A percentile compares a stretch with the other conserved stretches of the same genome.
These are phyloP conservation scores for Botrytis porri DNA, from an alignment of 2,329 filamentous ascomycete genomes.

Conservation along the genomic window DNA sequence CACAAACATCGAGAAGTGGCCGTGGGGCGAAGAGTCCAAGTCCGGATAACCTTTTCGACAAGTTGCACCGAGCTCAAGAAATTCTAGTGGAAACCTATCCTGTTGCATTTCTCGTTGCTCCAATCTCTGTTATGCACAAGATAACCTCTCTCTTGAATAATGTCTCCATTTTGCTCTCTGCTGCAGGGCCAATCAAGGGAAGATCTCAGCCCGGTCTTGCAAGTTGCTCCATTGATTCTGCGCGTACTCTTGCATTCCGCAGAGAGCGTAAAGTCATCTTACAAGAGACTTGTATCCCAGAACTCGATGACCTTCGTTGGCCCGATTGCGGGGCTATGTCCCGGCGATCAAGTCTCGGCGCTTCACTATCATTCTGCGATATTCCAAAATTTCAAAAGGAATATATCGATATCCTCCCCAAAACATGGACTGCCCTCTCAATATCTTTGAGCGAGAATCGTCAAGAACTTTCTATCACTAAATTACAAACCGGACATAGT, in stretches of 20 bases:
- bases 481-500: conserved; percentile 68
- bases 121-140: conserved; percentile 55
- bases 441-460: conserved; percentile 77
- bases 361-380: conserved; percentile 43
- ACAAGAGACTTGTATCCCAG: conserved; percentile 28
- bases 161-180: conserved; percentile 63
- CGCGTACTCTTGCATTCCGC: conserved; percentile 65
- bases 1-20: conserved; percentile 19
- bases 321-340: conserved; percentile 26
- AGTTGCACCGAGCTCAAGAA: conserved; percentile 62
- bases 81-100: conserved; percentile 61
- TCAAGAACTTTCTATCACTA: conserved; percentile 86
- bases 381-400: conserved; percentile 69
- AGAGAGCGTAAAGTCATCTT: conserved; percentile 58
- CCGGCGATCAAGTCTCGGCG: conserved; percentile 47
- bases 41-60: conserved; percentile 41
- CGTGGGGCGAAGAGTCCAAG: conserved; percentile 28
- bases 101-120: conserved; percentile 48
- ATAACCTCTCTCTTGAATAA: conserved; percentile 63
- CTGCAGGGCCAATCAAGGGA: conserved; percentile 50
- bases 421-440: conserved; percentile 80
- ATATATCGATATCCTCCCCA: conserved; percentile 82
- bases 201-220: conserved; percentile 54
- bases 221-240: conserved; percentile 64
- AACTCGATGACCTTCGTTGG: conserved; percentile 43